phyloP scores from a whole-genome alignment of 345 rosid genomes.

The Dovyalis caffra region DNA sequence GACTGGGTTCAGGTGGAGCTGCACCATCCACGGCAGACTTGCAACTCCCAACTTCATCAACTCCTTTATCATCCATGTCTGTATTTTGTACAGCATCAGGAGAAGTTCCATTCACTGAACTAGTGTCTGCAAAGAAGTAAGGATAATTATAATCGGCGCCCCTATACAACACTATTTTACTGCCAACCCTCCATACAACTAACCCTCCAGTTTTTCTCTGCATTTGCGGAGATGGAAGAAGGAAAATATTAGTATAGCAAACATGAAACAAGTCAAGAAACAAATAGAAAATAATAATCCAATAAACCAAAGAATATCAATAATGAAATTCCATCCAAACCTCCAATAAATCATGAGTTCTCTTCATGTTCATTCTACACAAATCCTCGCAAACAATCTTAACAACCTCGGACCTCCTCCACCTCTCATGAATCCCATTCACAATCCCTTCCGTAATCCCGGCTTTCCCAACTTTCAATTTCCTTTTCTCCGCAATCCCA shows the following conservation, averaged over 20 bases:
- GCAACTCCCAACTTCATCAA: constrained; percentile 25
- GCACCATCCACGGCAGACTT: constrained; percentile 18
- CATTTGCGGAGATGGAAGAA: too few relatives aligned
- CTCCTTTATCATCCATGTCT: constrained; percentile 21
- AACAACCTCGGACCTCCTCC: constrained; percentile 77
- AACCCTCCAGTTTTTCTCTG: constrained; percentile 95
- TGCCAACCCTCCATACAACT: constrained; percentile 95
- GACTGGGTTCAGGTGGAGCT: constrained; percentile 26
- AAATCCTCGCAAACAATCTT: constrained; percentile 85
- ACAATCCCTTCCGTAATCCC: constrained; percentile 96
- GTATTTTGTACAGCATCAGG: constrained; percentile 26
- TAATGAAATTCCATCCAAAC: constrained; percentile 28
- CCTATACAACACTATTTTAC: constrained; percentile 76
- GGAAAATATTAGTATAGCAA: too few relatives aligned
- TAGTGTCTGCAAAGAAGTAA: constrained; percentile 54
- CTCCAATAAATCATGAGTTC: constrained; percentile 96
- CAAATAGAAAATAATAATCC: background rate
- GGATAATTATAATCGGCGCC: constrained; percentile 81
- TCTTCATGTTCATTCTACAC: constrained; percentile 80
- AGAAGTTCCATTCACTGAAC: constrained; percentile 25
- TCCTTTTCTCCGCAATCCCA: constrained; percentile 67
- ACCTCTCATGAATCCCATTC: constrained; percentile 95
- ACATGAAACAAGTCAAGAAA: background rate
- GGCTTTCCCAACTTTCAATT: constrained; percentile 78
- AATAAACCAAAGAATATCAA: background rate